phyloP scores from a whole-genome alignment of 2,329 filamentous ascomycete genomes.

The Aspergillus ochraceus region DNA sequence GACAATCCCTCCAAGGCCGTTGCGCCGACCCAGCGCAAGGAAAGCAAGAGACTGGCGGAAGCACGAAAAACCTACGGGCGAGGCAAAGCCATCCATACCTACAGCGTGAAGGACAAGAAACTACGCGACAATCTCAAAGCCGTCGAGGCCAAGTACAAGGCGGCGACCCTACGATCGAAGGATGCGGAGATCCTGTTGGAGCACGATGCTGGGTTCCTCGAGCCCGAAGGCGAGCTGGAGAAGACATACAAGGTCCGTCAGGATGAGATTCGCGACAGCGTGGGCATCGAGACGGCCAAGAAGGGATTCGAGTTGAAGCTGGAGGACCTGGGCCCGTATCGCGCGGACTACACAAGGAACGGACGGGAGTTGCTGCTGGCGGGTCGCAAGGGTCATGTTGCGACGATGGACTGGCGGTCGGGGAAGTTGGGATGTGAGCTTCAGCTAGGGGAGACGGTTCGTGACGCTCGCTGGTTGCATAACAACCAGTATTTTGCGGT shows the following conservation, averaged over 20 bases:
- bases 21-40: conserved; percentile 35
- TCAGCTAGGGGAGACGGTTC: conserved; percentile 84
- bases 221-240: conserved; percentile 85
- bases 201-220: conserved; percentile 79
- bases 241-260: conserved; percentile 90
- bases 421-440: conserved; percentile 90
- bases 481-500: conserved; percentile 93
- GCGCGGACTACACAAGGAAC: conserved; percentile 85
- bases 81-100: conserved; percentile 71
- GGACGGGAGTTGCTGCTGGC: conserved; percentile 82
- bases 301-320: conserved; percentile 90
- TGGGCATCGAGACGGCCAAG: conserved; percentile 81
- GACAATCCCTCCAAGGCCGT: conserved; percentile 31
- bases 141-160: conserved; percentile 79
- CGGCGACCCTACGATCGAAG: conserved; percentile 79
- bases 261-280: conserved; percentile 73
- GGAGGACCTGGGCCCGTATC: conserved; percentile 79
- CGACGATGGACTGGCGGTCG: conserved; percentile 93
- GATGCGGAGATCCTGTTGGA: conserved; percentile 94
- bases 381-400: conserved; percentile 90
- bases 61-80: conserved; percentile 81
- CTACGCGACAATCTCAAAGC: conserved; percentile 74
- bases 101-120: conserved; percentile 83
- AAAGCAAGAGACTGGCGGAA: conserved; percentile 41
- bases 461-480: conserved; percentile 88